Evolutionary conservation across 306 rosid species (phyloP).

Genomic region (Mucuna pruriens): DNA sequence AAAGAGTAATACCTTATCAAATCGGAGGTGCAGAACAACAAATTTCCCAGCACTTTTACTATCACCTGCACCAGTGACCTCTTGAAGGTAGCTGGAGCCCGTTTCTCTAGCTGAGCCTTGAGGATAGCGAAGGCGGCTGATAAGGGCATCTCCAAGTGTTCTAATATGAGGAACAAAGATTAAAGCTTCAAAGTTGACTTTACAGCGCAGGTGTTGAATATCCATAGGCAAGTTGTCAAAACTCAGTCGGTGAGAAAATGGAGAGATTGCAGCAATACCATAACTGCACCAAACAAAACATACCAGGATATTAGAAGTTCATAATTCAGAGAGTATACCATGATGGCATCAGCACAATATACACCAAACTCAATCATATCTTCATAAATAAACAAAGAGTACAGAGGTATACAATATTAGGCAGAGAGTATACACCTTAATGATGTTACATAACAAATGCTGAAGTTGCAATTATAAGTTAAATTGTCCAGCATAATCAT

Average conservation of each 20-base stretch:
- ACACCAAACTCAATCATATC: constrained; percentile 11
- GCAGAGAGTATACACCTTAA: not conserved
- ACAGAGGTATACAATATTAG: not conserved
- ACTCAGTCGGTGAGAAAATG: constrained; percentile 93
- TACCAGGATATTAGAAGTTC: constrained; percentile 29
- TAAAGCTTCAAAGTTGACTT: constrained; percentile 93
- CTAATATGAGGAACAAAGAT: constrained; percentile 86
- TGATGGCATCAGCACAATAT: constrained; percentile 6
- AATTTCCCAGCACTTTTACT: constrained; percentile 64
- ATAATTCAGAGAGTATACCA: not conserved
- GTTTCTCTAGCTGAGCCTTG: constrained; percentile 41
- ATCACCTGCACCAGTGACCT: constrained; percentile 50
- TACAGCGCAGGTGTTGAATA: constrained; percentile 89
- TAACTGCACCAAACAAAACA: constrained; percentile 59
- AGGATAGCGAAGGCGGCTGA: constrained; percentile 79
- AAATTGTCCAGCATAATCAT: not conserved
- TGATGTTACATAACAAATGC: constrained; percentile 14
- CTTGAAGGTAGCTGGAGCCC: constrained; percentile 53
- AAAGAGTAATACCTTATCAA: constrained; percentile 75
- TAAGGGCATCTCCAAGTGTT: constrained; percentile 83
- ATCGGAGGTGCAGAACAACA: constrained; percentile 91
- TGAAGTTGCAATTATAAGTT: constrained; percentile 6
- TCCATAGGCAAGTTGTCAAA: constrained; percentile 91
- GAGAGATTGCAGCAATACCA: constrained; percentile 91
- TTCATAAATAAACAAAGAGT: not conserved